These are phyloP conservation scores for Poa annua DNA, from an alignment of 176 grass and related monocot species.

Conservation along the genomic window DNA sequence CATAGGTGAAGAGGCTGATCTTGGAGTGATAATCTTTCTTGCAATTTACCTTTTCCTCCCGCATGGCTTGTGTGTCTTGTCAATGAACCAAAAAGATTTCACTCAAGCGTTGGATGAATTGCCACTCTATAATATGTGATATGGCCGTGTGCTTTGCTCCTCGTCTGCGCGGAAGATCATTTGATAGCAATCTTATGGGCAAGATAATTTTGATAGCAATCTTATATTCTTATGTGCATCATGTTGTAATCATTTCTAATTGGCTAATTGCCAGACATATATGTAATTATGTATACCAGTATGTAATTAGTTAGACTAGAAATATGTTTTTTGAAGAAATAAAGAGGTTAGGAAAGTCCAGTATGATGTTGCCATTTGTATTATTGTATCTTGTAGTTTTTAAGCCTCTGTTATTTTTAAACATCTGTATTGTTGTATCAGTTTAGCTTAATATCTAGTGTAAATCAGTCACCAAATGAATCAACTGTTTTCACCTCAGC, in stretches of 20 bases:
- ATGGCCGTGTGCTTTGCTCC: slow-evolving; percentile 1
- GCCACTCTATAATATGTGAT: slow-evolving; percentile 44
- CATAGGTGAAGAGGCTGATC: slow-evolving; percentile 97
- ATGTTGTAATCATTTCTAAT: slow-evolving; percentile 42
- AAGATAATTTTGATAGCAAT: slow-evolving; percentile 15
- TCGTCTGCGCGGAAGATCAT: background rate
- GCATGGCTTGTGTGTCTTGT: slow-evolving; percentile 71
- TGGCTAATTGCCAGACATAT: background rate
- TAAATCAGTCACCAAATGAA: slow-evolving; percentile 14
- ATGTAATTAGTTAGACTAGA: slow-evolving; percentile 25
- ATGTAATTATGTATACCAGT: slow-evolving; percentile 23
- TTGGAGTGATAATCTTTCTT: slow-evolving; percentile 86
- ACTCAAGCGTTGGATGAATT: slow-evolving; percentile 51
- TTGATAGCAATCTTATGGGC: slow-evolving; percentile 25
- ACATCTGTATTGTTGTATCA: background rate
- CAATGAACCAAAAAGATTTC: slow-evolving; percentile 74
- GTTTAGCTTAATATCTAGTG: slow-evolving; percentile 20
- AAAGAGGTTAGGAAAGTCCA: slow-evolving; percentile 7
- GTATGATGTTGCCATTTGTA: background rate
- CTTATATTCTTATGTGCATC: slow-evolving; percentile 28
- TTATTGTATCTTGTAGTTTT: background rate
- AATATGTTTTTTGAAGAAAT: slow-evolving; percentile 31
- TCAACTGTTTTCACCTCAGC: slow-evolving; percentile 12
- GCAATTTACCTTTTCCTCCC: slow-evolving; percentile 82
- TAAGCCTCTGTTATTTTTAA: background rate